Evolutionary conservation across 2,329 filamentous ascomycete genomes (phyloP).

Genomic region (Chaetoscypha palmicola): DNA sequence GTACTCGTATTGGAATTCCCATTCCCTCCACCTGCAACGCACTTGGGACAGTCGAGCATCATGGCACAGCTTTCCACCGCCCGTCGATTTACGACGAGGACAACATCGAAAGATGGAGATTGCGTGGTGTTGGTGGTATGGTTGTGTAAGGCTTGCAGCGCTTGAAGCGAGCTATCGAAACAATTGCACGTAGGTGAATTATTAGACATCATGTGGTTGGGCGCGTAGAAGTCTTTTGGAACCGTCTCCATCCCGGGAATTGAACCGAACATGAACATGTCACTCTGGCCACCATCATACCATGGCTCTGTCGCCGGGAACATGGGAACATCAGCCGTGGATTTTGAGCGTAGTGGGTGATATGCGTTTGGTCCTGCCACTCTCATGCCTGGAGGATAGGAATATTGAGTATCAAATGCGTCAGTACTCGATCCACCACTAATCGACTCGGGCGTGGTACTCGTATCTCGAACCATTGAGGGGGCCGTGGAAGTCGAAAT

Average conservation of each 20-base stretch:
- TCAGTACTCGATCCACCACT: conserved; percentile 12
- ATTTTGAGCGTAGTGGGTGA: conserved; percentile 9
- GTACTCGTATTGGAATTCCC: conserved; percentile 39
- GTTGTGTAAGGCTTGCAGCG: conserved; percentile 42
- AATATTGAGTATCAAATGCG: conserved; percentile 13
- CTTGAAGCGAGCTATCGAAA: conserved; percentile 41
- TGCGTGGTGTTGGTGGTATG: conserved; percentile 33
- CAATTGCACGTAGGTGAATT: conserved; percentile 35
- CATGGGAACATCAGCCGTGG: conserved; percentile 9
- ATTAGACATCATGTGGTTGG: neutral
- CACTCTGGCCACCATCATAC: conserved; percentile 12
- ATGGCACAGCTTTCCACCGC: conserved; percentile 42
- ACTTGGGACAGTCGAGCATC: conserved; percentile 40
- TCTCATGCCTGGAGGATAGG: neutral
- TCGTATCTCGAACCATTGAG: conserved; percentile 9
- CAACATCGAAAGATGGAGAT: conserved; percentile 37
- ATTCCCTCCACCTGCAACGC: conserved; percentile 37
- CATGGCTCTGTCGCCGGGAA: conserved; percentile 12
- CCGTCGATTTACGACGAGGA: conserved; percentile 40
- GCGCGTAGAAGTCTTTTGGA: conserved; percentile 1
- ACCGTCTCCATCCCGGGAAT: neutral
- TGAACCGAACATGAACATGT: conserved; percentile 4
- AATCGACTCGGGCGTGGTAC: conserved; percentile 8
- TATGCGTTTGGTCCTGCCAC: neutral
- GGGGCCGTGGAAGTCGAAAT: conserved; percentile 8